Percentiles rank a stretch among this genome's conserved stretches.
Evolutionary conservation across 306 rosid species (phyloP).

Genomic region (Corylus avellana): DNA sequence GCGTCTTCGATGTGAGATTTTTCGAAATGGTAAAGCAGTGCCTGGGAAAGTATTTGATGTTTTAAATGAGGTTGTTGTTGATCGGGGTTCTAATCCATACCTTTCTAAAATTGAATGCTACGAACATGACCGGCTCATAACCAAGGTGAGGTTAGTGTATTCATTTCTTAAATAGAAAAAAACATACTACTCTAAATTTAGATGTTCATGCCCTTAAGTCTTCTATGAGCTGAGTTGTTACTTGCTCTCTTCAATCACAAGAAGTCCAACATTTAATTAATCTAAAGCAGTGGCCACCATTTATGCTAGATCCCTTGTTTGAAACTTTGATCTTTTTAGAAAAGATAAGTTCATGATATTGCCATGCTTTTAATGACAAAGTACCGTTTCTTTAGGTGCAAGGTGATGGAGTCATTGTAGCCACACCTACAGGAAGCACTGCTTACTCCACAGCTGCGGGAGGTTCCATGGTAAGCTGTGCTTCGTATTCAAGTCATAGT

Average conservation of each 20-base stretch:
- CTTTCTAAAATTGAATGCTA: slow-evolving; percentile 96
- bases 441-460: slow-evolving; percentile 99
- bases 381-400: slow-evolving; percentile 64
- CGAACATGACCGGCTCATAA: slow-evolving; percentile 90
- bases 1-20: slow-evolving; percentile 94
- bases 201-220: neutral
- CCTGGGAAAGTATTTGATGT: slow-evolving; percentile 94
- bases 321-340: slow-evolving; percentile 9
- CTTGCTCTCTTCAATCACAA: neutral
- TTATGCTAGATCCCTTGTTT: slow-evolving; percentile 20
- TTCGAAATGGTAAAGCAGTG: slow-evolving; percentile 82
- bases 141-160: slow-evolving; percentile 64
- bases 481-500: neutral
- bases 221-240: neutral
- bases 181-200: neutral
- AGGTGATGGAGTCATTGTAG: slow-evolving; percentile 97
- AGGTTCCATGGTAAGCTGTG: slow-evolving; percentile 84
- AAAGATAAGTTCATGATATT: slow-evolving; percentile 22
- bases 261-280: neutral
- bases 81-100: slow-evolving; percentile 98
- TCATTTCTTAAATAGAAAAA: slow-evolving; percentile 14
- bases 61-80: slow-evolving; percentile 87
- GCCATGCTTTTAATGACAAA: slow-evolving; percentile 19
- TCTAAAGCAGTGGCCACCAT: neutral
- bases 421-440: slow-evolving; percentile 99